Percentiles rank a stretch among this genome's conserved stretches.
These are phyloP conservation scores for Candida tetrigidarum DNA, from an alignment of 1,139 yeast genomes.

Conservation along the genomic window DNA sequence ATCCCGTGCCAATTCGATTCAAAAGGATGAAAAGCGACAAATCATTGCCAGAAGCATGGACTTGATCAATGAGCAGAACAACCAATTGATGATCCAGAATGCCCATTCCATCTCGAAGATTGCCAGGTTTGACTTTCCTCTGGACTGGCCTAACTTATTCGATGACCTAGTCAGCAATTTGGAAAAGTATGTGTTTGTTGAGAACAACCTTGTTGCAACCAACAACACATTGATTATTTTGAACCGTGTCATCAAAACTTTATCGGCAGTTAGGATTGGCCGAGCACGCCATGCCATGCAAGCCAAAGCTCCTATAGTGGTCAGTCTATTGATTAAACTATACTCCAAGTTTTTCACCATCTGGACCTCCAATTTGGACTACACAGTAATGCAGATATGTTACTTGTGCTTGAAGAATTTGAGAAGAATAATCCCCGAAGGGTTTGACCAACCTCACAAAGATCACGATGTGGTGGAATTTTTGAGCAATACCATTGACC, in stretches of 20 bases:
- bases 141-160: constrained; percentile 81
- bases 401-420: constrained; percentile 76
- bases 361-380: constrained; percentile 57
- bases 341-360: constrained; percentile 62
- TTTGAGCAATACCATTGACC: constrained; percentile 57
- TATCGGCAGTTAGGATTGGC: constrained; percentile 82
- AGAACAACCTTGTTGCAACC: constrained; percentile 53
- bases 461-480: constrained; percentile 63
- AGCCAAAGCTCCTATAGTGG: constrained; percentile 63
- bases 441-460: constrained; percentile 70
- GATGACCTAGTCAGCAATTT: constrained; percentile 53
- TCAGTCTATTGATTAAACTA: constrained; percentile 60
- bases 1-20: constrained; percentile 58
- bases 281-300: constrained; percentile 81
- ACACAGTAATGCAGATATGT: constrained; percentile 66
- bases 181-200: constrained; percentile 49
- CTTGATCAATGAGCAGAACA: constrained; percentile 68
- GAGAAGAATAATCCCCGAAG: constrained; percentile 76
- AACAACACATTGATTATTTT: constrained; percentile 68
- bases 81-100: constrained; percentile 76
- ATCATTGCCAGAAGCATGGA: constrained; percentile 65
- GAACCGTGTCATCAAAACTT: constrained; percentile 75
- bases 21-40: constrained; percentile 67
- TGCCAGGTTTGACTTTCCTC: constrained; percentile 83
- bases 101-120: constrained; percentile 82